Evolutionary conservation across 2,329 filamentous ascomycete species (phyloP).

Genomic region (Ceratocystis albifundus): DNA sequence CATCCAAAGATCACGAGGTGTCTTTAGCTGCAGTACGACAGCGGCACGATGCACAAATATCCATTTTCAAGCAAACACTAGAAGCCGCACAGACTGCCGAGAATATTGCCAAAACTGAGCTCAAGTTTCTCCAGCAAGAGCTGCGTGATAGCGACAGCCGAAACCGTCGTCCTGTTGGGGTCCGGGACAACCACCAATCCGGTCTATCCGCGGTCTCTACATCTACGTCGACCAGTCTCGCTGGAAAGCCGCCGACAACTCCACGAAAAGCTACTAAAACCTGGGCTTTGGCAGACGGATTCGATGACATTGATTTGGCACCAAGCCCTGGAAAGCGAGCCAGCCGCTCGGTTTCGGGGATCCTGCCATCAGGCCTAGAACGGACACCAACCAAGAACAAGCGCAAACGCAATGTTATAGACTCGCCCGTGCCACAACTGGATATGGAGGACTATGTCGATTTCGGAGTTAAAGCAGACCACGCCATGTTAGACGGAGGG

Average conservation of each 20-base stretch:
- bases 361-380: background rate
- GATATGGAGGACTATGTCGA: conserved; percentile 34
- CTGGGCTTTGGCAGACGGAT: conserved; percentile 59
- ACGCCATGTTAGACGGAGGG: background rate
- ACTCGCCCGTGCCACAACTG: conserved; percentile 46
- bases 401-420: conserved; percentile 52
- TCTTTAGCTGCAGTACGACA: conserved; percentile 51
- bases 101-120: conserved; percentile 44
- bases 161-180: conserved; percentile 25
- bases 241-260: conserved; percentile 37
- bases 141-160: conserved; percentile 44
- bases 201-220: background rate
- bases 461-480: background rate
- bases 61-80: conserved; percentile 32
- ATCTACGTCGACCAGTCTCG: background rate
- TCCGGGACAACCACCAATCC: conserved; percentile 30
- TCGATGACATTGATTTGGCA: conserved; percentile 54
- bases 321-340: conserved; percentile 42
- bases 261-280: conserved; percentile 48
- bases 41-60: conserved; percentile 51
- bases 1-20: conserved; percentile 49
- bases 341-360: conserved; percentile 1
- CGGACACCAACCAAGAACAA: conserved; percentile 56
- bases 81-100: conserved; percentile 51
- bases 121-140: conserved; percentile 62